Conservation (phyloP, 345 rosid genomes). For the Salix arbutifolia region DNA sequence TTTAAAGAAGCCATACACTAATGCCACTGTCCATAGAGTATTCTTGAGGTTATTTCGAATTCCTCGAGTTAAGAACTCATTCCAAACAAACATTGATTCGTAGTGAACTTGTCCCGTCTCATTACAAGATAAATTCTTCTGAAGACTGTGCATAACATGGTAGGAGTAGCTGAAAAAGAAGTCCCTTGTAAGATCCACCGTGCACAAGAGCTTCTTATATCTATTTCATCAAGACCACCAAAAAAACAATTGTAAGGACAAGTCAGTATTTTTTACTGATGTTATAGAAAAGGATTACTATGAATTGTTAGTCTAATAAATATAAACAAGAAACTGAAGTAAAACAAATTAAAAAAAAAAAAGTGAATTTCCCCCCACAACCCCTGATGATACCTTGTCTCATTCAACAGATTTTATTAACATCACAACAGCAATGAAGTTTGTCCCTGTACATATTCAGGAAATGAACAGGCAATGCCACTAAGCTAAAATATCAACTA, state of each 20-base stretch:
- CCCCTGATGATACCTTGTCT: constrained; percentile 63
- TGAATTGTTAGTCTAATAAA: constrained; percentile 18
- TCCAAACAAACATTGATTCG: constrained; percentile 94
- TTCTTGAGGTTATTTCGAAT: constrained; percentile 59
- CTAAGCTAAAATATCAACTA: constrained; percentile 45
- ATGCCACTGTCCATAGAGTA: constrained; percentile 86
- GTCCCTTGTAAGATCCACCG: constrained; percentile 91
- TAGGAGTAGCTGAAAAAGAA: constrained; percentile 98
- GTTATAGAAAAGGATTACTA: constrained; percentile 14
- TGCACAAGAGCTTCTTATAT: constrained; percentile 95
- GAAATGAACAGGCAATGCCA: constrained; percentile 49
- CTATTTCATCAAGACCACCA: constrained; percentile 38
- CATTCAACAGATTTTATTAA: constrained; percentile 46
- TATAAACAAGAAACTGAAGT: constrained; percentile 9
- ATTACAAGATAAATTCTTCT: constrained; percentile 53
- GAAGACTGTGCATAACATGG: constrained; percentile 76
- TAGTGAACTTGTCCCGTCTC: constrained; percentile 46
- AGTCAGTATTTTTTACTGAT: constrained; percentile 29
- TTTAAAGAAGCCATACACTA: constrained; percentile 89
- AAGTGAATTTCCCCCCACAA: constrained; percentile 36
- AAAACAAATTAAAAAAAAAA: constrained; percentile 19
- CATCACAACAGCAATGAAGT: constrained; percentile 58
- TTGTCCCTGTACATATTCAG: constrained; percentile 59
- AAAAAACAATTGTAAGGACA: constrained; percentile 19
- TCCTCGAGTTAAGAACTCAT: constrained; percentile 75